Evolutionary conservation across 169 alveolate genomes (phyloP).

Genomic region (Plasmodium berghei): DNA sequence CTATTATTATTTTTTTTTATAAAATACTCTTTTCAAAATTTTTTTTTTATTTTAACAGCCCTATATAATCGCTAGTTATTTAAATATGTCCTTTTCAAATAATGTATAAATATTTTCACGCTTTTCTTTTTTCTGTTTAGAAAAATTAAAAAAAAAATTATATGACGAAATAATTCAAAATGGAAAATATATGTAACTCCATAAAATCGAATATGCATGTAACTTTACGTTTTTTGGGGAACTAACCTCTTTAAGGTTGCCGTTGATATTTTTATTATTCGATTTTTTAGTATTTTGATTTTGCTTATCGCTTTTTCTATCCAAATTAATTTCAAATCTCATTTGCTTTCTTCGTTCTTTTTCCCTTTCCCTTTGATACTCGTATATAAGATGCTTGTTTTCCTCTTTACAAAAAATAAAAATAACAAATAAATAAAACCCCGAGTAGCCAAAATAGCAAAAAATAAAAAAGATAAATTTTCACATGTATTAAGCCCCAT

Average conservation of each 20-base stretch:
- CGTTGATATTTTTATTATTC: constrained; percentile 15
- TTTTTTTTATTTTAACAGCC: neutral
- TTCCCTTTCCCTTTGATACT: constrained; percentile 68
- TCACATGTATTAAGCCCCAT: neutral
- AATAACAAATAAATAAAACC: neutral
- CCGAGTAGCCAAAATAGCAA: neutral
- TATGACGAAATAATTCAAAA: neutral
- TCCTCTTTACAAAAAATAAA: constrained; percentile 28
- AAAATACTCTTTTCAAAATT: neutral
- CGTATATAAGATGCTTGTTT: constrained; percentile 73
- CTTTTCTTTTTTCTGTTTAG: constrained; percentile 69
- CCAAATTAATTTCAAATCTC: constrained; percentile 74
- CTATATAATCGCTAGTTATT: neutral
- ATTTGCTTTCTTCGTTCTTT: constrained; percentile 74
- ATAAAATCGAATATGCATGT: neutral
- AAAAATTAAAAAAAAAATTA: neutral
- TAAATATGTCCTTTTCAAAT: constrained; percentile 60
- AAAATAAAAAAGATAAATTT: neutral
- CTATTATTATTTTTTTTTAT: neutral
- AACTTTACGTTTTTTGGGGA: neutral
- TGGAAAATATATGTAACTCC: neutral
- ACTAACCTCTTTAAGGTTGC: constrained; percentile 61
- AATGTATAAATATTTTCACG: constrained; percentile 63
- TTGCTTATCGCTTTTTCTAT: constrained; percentile 60
- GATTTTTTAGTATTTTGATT: constrained; percentile 21